These are phyloP conservation scores for Cadophora luteo-olivacea DNA, from an alignment of 2,329 filamentous ascomycete species.

Conservation along the genomic window DNA sequence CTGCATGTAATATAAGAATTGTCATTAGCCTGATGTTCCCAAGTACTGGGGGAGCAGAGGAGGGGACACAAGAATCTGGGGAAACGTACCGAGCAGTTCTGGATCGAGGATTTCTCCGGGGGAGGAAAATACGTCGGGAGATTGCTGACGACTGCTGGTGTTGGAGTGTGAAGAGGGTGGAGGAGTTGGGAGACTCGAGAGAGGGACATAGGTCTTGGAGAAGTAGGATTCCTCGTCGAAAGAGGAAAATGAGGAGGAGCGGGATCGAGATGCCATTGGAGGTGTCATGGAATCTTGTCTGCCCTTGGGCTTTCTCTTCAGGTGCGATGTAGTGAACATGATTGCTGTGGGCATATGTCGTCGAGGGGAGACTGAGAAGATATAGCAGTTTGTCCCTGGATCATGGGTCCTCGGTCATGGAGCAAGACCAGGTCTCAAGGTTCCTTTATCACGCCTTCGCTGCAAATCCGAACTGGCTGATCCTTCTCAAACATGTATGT, in stretches of 20 bases:
- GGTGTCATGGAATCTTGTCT: slow-evolving; percentile 34
- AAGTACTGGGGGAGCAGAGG: slow-evolving; percentile 9
- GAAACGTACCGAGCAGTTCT: slow-evolving; percentile 39
- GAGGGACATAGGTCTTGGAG: slow-evolving; percentile 65
- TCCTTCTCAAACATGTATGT: slow-evolving; percentile 15
- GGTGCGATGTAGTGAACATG: slow-evolving; percentile 26
- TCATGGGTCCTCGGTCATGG: slow-evolving; percentile 1
- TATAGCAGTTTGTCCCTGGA: slow-evolving; percentile 10
- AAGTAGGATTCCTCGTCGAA: slow-evolving; percentile 59
- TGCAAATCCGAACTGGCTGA: background rate
- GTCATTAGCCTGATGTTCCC: slow-evolving; percentile 37
- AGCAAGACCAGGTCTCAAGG: background rate
- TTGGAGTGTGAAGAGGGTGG: slow-evolving; percentile 55
- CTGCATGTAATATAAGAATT: slow-evolving; percentile 48
- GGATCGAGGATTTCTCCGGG: slow-evolving; percentile 41
- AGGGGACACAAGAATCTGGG: slow-evolving; percentile 21
- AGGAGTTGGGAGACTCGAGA: slow-evolving; percentile 72
- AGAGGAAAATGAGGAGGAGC: slow-evolving; percentile 40
- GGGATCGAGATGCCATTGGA: slow-evolving; percentile 37
- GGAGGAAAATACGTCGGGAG: slow-evolving; percentile 29
- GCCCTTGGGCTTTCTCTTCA: slow-evolving; percentile 33
- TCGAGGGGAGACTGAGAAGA: slow-evolving; percentile 13
- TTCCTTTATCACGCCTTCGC: slow-evolving; percentile 3
- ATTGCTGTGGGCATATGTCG: slow-evolving; percentile 6
- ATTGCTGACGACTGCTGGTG: slow-evolving; percentile 29